These are phyloP conservation scores for Thozetella sp. DNA, from an alignment of 495 filamentous ascomycete species.

Conservation along the genomic window DNA sequence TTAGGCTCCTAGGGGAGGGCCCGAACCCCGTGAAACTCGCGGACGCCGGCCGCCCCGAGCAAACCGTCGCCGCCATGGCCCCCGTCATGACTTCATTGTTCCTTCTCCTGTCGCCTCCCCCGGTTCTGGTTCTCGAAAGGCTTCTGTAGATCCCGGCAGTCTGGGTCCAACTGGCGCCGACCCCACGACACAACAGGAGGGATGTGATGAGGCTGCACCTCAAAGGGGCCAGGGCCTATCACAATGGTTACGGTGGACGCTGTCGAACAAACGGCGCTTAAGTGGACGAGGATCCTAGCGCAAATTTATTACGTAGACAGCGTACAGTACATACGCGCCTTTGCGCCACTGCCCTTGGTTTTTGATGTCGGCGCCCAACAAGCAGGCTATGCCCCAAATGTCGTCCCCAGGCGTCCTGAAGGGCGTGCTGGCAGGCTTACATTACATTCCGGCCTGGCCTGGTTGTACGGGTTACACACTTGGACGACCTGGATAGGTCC, in stretches of 20 bases:
- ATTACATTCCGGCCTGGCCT: neutral
- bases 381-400: neutral
- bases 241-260: neutral
- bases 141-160: neutral
- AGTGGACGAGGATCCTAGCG: too few relatives aligned
- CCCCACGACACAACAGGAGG: neutral
- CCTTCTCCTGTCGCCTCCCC: neutral
- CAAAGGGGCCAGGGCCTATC: neutral
- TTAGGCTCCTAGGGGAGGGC: neutral
- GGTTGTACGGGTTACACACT: neutral
- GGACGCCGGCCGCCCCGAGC: too few relatives aligned
- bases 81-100: neutral
- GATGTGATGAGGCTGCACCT: neutral
- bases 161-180: neutral
- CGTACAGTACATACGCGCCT: too few relatives aligned
- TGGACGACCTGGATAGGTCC: neutral
- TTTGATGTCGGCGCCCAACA: too few relatives aligned
- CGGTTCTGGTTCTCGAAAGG: neutral
- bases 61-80: neutral
- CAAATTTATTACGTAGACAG: too few relatives aligned
- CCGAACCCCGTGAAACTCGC: too few relatives aligned
- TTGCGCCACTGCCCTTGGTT: too few relatives aligned
- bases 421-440: neutral
- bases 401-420: neutral
- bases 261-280: too few relatives aligned